Conservation (phyloP, 2,329 filamentous ascomycete species). For the Colletotrichum brevisporum region DNA sequence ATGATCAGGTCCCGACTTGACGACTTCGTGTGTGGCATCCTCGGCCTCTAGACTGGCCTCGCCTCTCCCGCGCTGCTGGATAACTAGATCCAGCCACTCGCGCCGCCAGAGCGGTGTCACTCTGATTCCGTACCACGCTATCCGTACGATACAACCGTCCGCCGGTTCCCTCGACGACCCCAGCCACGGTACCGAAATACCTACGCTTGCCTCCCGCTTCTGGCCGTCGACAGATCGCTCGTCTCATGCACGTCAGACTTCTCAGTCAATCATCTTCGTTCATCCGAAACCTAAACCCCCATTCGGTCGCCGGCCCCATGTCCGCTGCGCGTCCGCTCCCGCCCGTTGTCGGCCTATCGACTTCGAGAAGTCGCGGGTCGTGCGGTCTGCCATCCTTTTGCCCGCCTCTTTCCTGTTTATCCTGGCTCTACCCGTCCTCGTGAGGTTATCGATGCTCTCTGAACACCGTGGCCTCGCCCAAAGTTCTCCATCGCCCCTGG, state of each 20-base stretch:
- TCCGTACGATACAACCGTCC: background rate
- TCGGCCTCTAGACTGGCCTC: slow-evolving; percentile 31
- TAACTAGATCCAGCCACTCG: slow-evolving; percentile 33
- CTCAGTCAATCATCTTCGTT: slow-evolving; percentile 20
- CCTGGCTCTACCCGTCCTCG: background rate
- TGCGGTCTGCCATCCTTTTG: background rate
- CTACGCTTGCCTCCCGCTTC: slow-evolving; percentile 26
- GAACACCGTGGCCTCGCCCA: background rate
- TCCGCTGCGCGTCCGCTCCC: slow-evolving; percentile 25
- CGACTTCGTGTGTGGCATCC: slow-evolving; percentile 1
- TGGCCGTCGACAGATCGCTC: slow-evolving; percentile 35
- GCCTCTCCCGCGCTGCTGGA: slow-evolving; percentile 33
- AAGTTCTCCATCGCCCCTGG: background rate
- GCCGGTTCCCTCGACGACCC: slow-evolving; percentile 4
- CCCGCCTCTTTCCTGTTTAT: slow-evolving; percentile 8
- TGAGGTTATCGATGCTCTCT: background rate
- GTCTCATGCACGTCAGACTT: slow-evolving; percentile 39
- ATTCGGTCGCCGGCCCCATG: slow-evolving; percentile 28
- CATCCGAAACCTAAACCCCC: slow-evolving; percentile 16
- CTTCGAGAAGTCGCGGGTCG: background rate
- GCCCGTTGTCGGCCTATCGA: slow-evolving; percentile 19
- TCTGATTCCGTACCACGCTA: slow-evolving; percentile 22
- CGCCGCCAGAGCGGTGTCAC: slow-evolving; percentile 23
- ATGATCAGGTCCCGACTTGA: background rate
- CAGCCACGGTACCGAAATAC: slow-evolving; percentile 6